These are phyloP conservation scores for Tolypocladium endophyticum DNA, from an alignment of 2,329 filamentous ascomycete species.

Conservation along the genomic window DNA sequence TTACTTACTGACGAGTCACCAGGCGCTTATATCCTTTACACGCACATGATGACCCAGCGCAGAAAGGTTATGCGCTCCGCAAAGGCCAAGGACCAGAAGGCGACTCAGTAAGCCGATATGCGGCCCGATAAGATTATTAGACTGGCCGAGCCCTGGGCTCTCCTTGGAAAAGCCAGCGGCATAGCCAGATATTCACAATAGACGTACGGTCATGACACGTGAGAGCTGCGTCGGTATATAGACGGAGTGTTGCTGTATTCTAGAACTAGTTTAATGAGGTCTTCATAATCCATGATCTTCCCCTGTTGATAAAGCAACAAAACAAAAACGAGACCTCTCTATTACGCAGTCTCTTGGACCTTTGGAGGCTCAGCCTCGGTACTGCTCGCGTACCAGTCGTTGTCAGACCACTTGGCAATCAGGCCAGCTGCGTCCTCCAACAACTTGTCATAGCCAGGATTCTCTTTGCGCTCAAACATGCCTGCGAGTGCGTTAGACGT, in stretches of 20 bases:
- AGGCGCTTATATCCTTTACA: constrained; percentile 76
- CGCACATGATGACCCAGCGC: constrained; percentile 89
- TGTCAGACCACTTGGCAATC: constrained; percentile 54
- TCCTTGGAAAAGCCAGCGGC: not conserved
- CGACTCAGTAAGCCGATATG: constrained; percentile 20
- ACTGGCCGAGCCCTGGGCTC: not conserved
- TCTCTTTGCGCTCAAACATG: constrained; percentile 65
- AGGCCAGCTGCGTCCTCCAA: constrained; percentile 53
- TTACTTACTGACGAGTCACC: not conserved
- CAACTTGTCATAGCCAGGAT: constrained; percentile 62
- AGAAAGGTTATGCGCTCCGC: constrained; percentile 63
- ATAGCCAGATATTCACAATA: no score
- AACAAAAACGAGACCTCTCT: not conserved
- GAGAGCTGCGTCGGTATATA: not conserved
- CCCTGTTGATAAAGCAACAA: not conserved
- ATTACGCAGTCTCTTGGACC: not conserved
- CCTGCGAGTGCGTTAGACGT: constrained; percentile 23
- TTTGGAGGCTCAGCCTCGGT: constrained; percentile 17
- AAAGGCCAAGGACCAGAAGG: constrained; percentile 35
- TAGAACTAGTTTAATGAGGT: not conserved
- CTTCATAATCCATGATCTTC: not conserved
- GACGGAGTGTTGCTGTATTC: not conserved
- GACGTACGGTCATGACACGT: not conserved
- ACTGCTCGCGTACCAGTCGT: constrained; percentile 56
- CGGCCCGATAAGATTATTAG: not conserved